Evolutionary conservation across 2,329 filamentous ascomycete species (phyloP), one percentile per base, ranked within the genome.

Genomic region (Zasmidium citrigriseum): DNA sequence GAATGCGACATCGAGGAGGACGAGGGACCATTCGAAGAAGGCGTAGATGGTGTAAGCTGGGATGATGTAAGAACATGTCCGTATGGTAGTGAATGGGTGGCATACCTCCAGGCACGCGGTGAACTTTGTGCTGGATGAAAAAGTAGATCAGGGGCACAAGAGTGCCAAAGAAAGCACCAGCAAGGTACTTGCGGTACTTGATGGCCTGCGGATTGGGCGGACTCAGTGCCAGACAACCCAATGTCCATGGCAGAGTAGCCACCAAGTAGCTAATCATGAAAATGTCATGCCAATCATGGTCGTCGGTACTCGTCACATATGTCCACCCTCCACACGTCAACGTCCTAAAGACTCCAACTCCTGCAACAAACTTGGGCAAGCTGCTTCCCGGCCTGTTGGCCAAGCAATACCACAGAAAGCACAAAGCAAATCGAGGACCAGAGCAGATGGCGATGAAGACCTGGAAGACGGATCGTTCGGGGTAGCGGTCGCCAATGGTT

Each of bases 211-310:
- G 83, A 73, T 97, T 96, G 57, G 88, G 86, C 11, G 93, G 92
- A 76, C 93, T 97, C 52, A 98, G 79, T 4, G 89, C 86, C 61
- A 98, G 84, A 75, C 93, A 97, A 50, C 95, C 95, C 49, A 91
- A 76, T 1, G 93, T 99, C 95, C 95, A 99, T 1, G 95, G 95
- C 54, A 99, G 81, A 2, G 95, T 98, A 29, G 91, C 89, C 47
- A 99, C 88, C 56, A 99, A 82, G 76, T 99, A 99, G 14, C 92
- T 96, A 67, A 99, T 97, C 95, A 99, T 99, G 75, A 99, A 93
- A 63, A 98, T 93, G 72, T 99, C 95, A 75, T 99, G 95, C 93
- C 92, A 98, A 76, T 96, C 87, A 76, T 99, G 95, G 74, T 98
- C 91, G 73, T 99, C 95, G 46, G 95, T 99, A 62, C 95, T 98